phyloP scores from a whole-genome alignment of 768 basidiomycete genomes.

The Calvatia gigantea region DNA sequence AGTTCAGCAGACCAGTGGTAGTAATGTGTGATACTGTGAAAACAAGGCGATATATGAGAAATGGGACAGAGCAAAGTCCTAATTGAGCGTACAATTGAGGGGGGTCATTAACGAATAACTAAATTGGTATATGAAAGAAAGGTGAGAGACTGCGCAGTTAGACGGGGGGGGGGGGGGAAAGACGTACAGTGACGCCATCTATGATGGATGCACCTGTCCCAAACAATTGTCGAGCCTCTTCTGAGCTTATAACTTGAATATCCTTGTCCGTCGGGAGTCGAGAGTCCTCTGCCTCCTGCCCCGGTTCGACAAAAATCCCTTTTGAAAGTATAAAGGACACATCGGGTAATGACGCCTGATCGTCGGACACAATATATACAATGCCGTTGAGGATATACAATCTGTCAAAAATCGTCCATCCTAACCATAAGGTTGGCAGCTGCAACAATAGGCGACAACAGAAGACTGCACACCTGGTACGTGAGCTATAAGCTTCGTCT shows the following conservation, averaged over 20 bases:
- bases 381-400: constrained; percentile 82
- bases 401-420: constrained; percentile 88
- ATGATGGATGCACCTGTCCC: constrained; percentile 68
- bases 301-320: constrained; percentile 55
- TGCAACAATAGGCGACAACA: background rate
- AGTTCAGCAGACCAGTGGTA: constrained; percentile 94
- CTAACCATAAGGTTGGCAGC: constrained; percentile 32
- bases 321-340: constrained; percentile 69
- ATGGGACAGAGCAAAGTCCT: background rate
- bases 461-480: constrained; percentile 54
- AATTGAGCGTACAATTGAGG: constrained; percentile 63
- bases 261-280: constrained; percentile 78
- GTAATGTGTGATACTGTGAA: constrained; percentile 77
- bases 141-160: background rate
- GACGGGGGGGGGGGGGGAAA: background rate
- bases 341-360: constrained; percentile 64
- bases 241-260: constrained; percentile 69
- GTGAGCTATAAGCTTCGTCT: constrained; percentile 71
- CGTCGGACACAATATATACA: constrained; percentile 76
- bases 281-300: constrained; percentile 45
- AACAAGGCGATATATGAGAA: background rate
- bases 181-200: constrained; percentile 69
- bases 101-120: constrained; percentile 84
- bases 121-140: background rate
- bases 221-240: constrained; percentile 65